Evolutionary conservation across 176 grass and related monocot species (phyloP), one percentile per base, ranked within the genome.

Genomic region (Typha latifolia): DNA sequence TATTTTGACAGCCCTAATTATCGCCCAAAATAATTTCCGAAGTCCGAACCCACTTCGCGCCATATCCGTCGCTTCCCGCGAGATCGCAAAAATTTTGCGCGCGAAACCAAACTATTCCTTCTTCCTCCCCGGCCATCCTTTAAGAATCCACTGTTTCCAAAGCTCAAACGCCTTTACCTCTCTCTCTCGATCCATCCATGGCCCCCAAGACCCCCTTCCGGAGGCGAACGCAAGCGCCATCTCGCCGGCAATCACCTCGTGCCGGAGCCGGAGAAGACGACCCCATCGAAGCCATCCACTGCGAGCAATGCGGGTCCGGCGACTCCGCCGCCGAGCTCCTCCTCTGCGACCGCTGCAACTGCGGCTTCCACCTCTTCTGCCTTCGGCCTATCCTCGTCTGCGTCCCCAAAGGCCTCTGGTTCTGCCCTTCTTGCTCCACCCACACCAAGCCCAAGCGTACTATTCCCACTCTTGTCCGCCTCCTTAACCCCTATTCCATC

Each of bases 321-420:
- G 70, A 82, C 13, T 61, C 55, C 4, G 72, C n/a, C 1, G 74
- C 82, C 65, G 79, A 93, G 78, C 67, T 99, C 32, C 84, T 99
- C 69, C 94, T 99, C 13, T 99, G 94, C 67, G 94, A 99, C 76
- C 75, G 63, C 0, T 99, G 94, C 82, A 78, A 93, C 73, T 66
- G 75, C 24, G 94, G 89, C n/a, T 74, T 84, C 73, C 93, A 97
- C 78, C 78, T 86, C 73, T 97, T 92, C 88, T 97, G 94, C 51
- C 89, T 92, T 81, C 85, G 89, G 16, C 94, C 85, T 47, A 92
- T 97, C 56, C 89, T 97, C 64, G 82, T 76, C 0, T 77, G 83
- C 59, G 94, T 96, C 43, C 92, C 92, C 47, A 62, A 74, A 48
- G 92, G 88, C 48, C 79, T 79, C 49, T 97, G 89, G 94, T 90